Percentiles rank a stretch among this genome's conserved stretches.
These are phyloP conservation scores for Flaveria floridana DNA, from an alignment of 140 eudicot species.

Conservation along the genomic window DNA sequence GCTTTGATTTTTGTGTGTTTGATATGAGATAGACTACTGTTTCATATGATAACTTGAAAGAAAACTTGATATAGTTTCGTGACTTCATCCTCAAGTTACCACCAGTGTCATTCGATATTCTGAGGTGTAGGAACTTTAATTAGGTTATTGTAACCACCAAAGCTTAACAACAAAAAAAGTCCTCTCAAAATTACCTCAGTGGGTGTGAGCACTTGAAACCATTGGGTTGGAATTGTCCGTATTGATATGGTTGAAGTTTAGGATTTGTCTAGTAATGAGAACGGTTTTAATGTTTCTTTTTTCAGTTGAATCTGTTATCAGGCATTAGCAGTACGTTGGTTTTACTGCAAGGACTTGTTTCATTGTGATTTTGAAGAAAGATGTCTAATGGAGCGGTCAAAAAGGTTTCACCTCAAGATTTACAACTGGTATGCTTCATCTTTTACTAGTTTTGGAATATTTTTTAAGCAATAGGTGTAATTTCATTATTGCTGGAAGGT, in stretches of 20 bases:
- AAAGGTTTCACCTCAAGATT: constrained; percentile 63
- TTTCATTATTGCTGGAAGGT: neutral
- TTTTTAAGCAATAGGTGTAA: neutral
- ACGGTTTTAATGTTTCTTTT: constrained; percentile 1
- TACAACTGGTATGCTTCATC: constrained; percentile 62
- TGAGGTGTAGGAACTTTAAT: neutral
- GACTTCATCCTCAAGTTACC: neutral
- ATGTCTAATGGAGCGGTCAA: constrained; percentile 64
- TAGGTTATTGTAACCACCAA: neutral
- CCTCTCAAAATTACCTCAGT: neutral
- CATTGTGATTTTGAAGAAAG: constrained; percentile 22
- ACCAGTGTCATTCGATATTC: neutral
- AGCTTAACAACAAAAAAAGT: neutral
- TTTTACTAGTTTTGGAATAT: neutral
- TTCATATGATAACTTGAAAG: neutral
- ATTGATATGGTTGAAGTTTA: constrained; percentile 10
- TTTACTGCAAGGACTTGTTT: neutral
- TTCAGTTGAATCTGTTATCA: constrained; percentile 22
- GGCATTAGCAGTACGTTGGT: constrained; percentile 2
- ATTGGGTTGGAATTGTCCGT: neutral
- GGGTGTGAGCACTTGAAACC: neutral
- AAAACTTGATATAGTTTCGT: neutral
- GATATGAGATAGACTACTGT: constrained; percentile 7
- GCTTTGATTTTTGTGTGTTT: neutral
- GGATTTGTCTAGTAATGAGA: neutral